A percentile compares a stretch with the other conserved stretches of the same genome.
Evolutionary conservation across 805 yeast genomes (phyloP).

Genomic region (Pichia eremophila): DNA sequence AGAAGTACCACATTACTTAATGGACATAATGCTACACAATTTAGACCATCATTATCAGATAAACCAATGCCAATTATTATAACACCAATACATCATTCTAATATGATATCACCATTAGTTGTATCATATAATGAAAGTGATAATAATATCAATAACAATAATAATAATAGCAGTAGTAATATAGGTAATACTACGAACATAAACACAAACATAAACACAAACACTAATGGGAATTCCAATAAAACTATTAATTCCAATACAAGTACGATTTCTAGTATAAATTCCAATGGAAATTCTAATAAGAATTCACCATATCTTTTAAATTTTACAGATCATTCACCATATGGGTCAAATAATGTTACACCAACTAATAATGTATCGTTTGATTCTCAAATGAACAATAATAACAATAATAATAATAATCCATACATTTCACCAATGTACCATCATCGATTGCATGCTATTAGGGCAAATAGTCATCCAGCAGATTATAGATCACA

Average conservation of each 20-base stretch:
- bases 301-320: background rate
- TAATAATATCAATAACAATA: background rate
- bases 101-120: too few relatives aligned
- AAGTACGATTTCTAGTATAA: too few relatives aligned
- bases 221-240: too few relatives aligned
- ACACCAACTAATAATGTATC: constrained; percentile 1
- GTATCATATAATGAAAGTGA: background rate
- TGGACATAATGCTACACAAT: too few relatives aligned
- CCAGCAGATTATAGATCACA: too few relatives aligned
- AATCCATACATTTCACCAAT: constrained; percentile 2
- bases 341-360: background rate
- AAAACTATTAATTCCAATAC: too few relatives aligned
- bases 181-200: background rate
- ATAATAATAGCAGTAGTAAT: background rate
- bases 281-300: background rate
- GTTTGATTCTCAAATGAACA: background rate
- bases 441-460: constrained; percentile 2
- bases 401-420: background rate
- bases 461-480: too few relatives aligned
- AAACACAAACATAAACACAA: too few relatives aligned
- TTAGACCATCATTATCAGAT: background rate
- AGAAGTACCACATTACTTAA: constrained; percentile 8
- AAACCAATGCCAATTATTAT: constrained; percentile 25
- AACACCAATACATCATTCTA: constrained; percentile 9
- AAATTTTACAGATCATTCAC: background rate